phyloP scores from a whole-genome alignment of 805 yeast genomes.

The Myxozyma lipomycoides region DNA sequence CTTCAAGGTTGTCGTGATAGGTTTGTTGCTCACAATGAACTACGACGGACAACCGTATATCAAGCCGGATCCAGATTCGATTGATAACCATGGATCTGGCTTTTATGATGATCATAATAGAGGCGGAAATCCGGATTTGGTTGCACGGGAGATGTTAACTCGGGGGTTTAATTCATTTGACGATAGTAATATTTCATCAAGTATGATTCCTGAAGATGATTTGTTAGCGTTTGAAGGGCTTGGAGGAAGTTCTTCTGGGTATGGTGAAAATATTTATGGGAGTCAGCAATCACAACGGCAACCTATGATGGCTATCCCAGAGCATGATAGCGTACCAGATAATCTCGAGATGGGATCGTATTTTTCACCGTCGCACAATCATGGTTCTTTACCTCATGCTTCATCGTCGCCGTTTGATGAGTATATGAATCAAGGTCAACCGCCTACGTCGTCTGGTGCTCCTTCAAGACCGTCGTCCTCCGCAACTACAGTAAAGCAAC shows the following conservation, averaged over 20 bases:
- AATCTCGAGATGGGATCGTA: constrained; percentile 15
- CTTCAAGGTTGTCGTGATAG: too few species aligned
- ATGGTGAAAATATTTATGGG: background rate
- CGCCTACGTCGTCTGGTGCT: background rate
- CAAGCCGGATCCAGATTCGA: constrained; percentile 26
- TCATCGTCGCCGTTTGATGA: constrained; percentile 35
- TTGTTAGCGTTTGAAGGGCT: constrained; percentile 20
- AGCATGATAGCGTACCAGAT: background rate
- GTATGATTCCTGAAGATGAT: constrained; percentile 26
- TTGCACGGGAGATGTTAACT: constrained; percentile 18
- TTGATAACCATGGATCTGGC: background rate
- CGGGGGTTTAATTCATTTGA: constrained; percentile 22
- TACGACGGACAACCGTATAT: constrained; percentile 25
- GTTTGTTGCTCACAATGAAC: constrained; percentile 23
- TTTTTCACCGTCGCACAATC: constrained; percentile 22
- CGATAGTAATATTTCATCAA: constrained; percentile 16
- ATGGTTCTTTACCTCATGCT: constrained; percentile 2
- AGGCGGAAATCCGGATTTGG: constrained; percentile 9
- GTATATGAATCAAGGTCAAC: constrained; percentile 14
- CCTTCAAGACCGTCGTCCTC: constrained; percentile 11
- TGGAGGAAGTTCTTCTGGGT: background rate
- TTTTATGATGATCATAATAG: background rate
- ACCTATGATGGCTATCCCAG: background rate
- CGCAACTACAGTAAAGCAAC: constrained; percentile 7
- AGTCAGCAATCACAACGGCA: background rate